Evolutionary conservation across 805 yeast species (phyloP), one percentile per base, ranked within the genome.

Genomic region (Ogataea siamensis): DNA sequence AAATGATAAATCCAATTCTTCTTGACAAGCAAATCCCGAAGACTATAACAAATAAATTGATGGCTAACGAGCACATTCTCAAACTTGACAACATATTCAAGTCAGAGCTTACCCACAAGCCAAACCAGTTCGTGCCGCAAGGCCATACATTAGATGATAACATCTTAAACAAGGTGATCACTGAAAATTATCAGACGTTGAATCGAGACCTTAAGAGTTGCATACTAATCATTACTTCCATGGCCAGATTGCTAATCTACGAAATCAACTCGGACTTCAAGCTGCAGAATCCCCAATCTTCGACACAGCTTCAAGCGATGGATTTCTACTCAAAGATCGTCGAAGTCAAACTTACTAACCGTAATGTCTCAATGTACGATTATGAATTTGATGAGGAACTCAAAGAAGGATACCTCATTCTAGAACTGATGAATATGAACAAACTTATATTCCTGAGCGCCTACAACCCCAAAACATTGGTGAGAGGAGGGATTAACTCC

Each of bases 281-380:
- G 15, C 49, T 55, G 16, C 55, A 55, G 26, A 52, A 49, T 33
- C 67, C 63, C 3, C 57, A 57, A 28, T 59, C 57, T 18, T 51
- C 57, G 5, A 52, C 60, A 1, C 54, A 63, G 29, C 45, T 63
- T 8, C 70, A 72, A n/a, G 78, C 75, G 7, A 63, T 66, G 42
- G 73, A 55, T 28, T 61, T 61, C 37, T 62, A 58, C 39, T 52
- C 60, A 3, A 54, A 50, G 26, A 45, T 60, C 2, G 51, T 61
- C 23, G 70, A 70, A 18, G 68, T 74, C 24, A 70, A 63, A 36
- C 49, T 71, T 20, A 71, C 75, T 0, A 76, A 73, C 49, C 62
- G 66, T 29, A 66, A 75, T 47, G 76, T 83, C 38, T 84, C 85
- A 53, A 78, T 84, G 80, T 84, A 83, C 55, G 91, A 83, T 58